These are phyloP conservation scores for Prunus dulcis DNA, from an alignment of 306 rosid genomes.

Conservation along the genomic window DNA sequence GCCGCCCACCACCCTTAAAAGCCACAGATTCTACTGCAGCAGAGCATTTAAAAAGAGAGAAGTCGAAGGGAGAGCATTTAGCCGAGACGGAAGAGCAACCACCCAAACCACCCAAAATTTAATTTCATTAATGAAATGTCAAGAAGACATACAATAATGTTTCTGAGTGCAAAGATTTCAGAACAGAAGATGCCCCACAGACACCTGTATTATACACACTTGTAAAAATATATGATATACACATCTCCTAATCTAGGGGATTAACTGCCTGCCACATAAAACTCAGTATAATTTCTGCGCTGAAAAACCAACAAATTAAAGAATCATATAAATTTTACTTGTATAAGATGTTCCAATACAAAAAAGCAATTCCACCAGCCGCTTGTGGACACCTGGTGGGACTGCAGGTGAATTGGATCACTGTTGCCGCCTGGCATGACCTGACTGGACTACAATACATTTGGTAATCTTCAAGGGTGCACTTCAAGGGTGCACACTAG, in stretches of 20 bases:
- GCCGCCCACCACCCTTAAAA: too few relatives aligned
- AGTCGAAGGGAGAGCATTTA: neutral
- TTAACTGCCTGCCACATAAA: constrained; percentile 20
- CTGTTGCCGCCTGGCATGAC: constrained; percentile 7
- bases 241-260: constrained; percentile 5
- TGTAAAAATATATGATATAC: neutral
- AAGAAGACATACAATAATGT: neutral
- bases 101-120: constrained; percentile 4
- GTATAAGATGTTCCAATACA: constrained; percentile 29
- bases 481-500: constrained; percentile 11
- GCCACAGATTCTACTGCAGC: neutral
- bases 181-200: constrained; percentile 15
- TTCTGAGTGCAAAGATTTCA: constrained; percentile 2
- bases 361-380: constrained; percentile 27
- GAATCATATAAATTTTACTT: constrained; percentile 50
- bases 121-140: constrained; percentile 20
- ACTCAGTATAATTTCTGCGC: constrained; percentile 25
- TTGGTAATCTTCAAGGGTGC: constrained; percentile 22
- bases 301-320: constrained; percentile 50
- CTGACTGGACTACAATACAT: constrained; percentile 25
- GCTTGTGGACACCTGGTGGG: constrained; percentile 5
- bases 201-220: constrained; percentile 23
- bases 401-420: constrained; percentile 22
- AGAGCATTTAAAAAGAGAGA: neutral
- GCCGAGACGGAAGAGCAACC: neutral